These are phyloP conservation scores for Leccinum arenicola DNA, from an alignment of 768 basidiomycete species.

Conservation along the genomic window DNA sequence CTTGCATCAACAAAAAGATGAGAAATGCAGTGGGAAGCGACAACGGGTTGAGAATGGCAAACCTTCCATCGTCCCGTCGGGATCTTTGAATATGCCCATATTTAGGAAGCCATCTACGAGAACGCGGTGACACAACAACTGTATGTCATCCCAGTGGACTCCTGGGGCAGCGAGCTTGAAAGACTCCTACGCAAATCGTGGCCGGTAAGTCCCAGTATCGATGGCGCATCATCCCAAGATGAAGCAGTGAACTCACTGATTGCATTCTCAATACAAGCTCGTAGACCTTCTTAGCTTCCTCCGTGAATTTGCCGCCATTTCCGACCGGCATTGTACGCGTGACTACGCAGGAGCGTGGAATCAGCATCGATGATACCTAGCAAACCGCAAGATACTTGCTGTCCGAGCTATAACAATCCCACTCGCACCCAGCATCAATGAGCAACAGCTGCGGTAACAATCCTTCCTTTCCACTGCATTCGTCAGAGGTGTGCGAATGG, in stretches of 20 bases:
- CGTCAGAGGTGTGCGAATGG: constrained; percentile 30
- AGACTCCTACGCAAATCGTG: constrained; percentile 49
- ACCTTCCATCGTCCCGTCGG: constrained; percentile 35
- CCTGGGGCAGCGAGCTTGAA: constrained; percentile 70
- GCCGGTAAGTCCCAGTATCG: neutral
- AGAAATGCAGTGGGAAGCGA: neutral
- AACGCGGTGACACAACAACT: constrained; percentile 76
- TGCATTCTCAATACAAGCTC: constrained; percentile 91
- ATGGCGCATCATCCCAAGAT: neutral
- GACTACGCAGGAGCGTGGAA: constrained; percentile 43
- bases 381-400: constrained; percentile 34
- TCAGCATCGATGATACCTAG: neutral
- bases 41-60: neutral
- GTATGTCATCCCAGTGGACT: constrained; percentile 88
- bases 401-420: constrained; percentile 64
- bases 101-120: constrained; percentile 80
- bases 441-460: constrained; percentile 72
- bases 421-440: constrained; percentile 96
- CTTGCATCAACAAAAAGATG: constrained; percentile 3
- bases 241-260: constrained; percentile 41
- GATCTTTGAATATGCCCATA: constrained; percentile 82
- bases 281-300: constrained; percentile 80
- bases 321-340: constrained; percentile 91
- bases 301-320: constrained; percentile 85
- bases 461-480: constrained; percentile 18